Percentiles rank a stretch among this genome's conserved stretches.
phyloP scores from a whole-genome alignment of 208 protist genomes.

The Leishmania braziliensis region DNA sequence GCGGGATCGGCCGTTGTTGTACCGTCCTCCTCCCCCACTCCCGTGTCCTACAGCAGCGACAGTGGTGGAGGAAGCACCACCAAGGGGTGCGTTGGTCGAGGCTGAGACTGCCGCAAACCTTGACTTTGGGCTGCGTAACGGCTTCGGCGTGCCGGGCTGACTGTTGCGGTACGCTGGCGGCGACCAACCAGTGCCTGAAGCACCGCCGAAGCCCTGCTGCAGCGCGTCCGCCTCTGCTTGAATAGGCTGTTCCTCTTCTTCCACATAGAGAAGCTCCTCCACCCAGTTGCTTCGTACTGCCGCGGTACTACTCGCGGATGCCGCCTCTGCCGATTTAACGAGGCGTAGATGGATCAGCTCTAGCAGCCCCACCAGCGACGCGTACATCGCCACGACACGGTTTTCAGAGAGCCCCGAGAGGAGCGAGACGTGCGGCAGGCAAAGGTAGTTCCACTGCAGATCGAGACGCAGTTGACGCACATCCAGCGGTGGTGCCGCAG shows the following conservation, averaged over 20 bases:
- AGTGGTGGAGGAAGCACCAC: conserved; percentile 4
- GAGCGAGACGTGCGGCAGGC: conserved; percentile 53
- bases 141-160: conserved; percentile 23
- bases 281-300: conserved; percentile 37
- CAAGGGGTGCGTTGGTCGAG: conserved; percentile 12
- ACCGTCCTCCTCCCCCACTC: not conserved
- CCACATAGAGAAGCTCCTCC: conserved; percentile 44
- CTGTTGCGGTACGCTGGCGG: conserved; percentile 33
- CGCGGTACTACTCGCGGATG: not conserved
- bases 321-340: not conserved
- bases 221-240: not conserved
- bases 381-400: conserved; percentile 70
- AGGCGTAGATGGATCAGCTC: conserved; percentile 51
- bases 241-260: conserved; percentile 20
- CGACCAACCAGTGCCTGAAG: conserved; percentile 11
- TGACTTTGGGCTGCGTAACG: conserved; percentile 24
- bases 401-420: conserved; percentile 71
- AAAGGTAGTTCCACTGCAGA: conserved; percentile 61
- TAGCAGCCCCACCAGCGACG: conserved; percentile 66
- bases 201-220: not conserved
- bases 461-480: conserved; percentile 47
- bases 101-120: conserved; percentile 24
- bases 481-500: conserved; percentile 38
- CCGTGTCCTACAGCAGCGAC: not conserved
- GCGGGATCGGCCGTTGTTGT: conserved; percentile 8